phyloP scores from a whole-genome alignment of 2,329 filamentous ascomycete genomes.

The Cladosporium phlei region DNA sequence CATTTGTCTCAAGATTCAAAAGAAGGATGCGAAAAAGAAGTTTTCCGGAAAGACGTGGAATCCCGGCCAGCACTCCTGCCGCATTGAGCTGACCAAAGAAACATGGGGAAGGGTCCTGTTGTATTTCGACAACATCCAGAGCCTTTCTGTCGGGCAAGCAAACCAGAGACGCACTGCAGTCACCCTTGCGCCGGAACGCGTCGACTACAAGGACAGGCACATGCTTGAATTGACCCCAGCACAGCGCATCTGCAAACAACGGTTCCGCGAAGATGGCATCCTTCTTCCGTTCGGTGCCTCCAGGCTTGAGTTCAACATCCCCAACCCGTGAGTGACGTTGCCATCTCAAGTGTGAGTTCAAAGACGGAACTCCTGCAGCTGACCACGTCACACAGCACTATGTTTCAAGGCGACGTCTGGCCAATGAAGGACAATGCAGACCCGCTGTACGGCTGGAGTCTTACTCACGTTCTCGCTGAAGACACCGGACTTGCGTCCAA shows the following conservation, averaged over 20 bases:
- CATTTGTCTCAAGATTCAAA: no score
- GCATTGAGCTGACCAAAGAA: no score
- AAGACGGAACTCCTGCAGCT: background rate
- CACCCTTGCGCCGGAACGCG: background rate
- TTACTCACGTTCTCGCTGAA: conserved; percentile 27
- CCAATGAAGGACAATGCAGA: conserved; percentile 36
- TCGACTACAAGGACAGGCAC: conserved; percentile 23
- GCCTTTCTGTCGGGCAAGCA: background rate
- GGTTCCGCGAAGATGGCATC: conserved; percentile 37
- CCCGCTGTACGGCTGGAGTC: conserved; percentile 36
- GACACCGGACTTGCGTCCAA: conserved; percentile 20
- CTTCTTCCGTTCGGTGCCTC: conserved; percentile 39
- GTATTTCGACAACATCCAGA: no score
- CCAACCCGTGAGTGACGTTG: conserved; percentile 38
- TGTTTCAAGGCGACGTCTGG: conserved; percentile 35
- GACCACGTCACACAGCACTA: conserved; percentile 27
- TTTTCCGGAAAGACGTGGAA: no score
- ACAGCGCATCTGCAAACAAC: conserved; percentile 26
- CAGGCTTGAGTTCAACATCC: conserved; percentile 30
- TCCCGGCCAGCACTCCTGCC: no score
- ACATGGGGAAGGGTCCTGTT: no score
- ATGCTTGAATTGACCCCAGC: conserved; percentile 24
- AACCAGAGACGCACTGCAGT: background rate
- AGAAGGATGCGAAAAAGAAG: no score
- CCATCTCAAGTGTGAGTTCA: background rate